phyloP scores from a whole-genome alignment of 2,329 filamentous ascomycete genomes.

The Lachnellula subtilissima region DNA sequence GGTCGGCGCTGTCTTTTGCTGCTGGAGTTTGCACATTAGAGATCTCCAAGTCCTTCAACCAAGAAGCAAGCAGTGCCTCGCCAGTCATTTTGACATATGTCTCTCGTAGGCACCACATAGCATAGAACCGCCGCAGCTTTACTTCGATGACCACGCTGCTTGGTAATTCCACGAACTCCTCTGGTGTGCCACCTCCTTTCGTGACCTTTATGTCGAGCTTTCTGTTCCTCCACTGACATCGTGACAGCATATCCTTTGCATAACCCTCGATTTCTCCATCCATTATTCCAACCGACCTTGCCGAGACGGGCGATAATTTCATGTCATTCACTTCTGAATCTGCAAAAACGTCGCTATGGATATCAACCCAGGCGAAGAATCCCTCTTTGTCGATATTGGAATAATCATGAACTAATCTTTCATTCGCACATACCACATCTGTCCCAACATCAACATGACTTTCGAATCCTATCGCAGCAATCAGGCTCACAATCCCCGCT shows the following conservation, averaged over 20 bases:
- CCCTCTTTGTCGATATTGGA: constrained; percentile 53
- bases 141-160: constrained; percentile 44
- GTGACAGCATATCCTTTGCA: constrained; percentile 18
- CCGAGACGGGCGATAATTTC: constrained; percentile 36
- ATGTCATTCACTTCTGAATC: constrained; percentile 58
- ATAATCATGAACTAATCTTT: constrained; percentile 60
- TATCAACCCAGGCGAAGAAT: constrained; percentile 64
- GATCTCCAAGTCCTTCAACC: constrained; percentile 69
- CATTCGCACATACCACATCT: constrained; percentile 71
- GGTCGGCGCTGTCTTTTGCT: constrained; percentile 7
- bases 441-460: constrained; percentile 54
- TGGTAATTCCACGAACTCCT: constrained; percentile 25
- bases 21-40: constrained; percentile 42
- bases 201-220: constrained; percentile 13
- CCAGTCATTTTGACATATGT: constrained; percentile 81
- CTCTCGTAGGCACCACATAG: constrained; percentile 75
- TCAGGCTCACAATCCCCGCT: constrained; percentile 66
- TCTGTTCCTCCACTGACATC: constrained; percentile 24
- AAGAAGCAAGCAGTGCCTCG: constrained; percentile 68
- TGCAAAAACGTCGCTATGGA: constrained; percentile 67
- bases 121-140: constrained; percentile 67
- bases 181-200: constrained; percentile 1
- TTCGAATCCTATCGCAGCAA: constrained; percentile 40
- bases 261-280: constrained; percentile 7
- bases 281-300: constrained; percentile 8